These are phyloP conservation scores for Thozetella sp. DNA, from an alignment of 495 filamentous ascomycete genomes.

Conservation along the genomic window DNA sequence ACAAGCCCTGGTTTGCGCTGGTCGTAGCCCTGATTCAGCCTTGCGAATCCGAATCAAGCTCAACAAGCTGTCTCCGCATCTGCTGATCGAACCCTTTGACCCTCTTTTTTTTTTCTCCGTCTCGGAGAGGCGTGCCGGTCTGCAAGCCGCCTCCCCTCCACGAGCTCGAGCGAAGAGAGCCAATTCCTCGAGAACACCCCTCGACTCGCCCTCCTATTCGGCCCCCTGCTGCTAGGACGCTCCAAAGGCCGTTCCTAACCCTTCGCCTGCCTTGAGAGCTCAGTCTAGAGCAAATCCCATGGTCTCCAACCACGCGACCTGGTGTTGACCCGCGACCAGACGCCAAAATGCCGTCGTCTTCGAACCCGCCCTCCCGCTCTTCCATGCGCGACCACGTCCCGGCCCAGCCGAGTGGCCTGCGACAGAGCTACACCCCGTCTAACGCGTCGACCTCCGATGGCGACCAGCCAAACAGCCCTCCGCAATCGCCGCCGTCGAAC, in stretches of 20 bases:
- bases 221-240: too few relatives aligned
- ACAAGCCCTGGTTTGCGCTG: neutral
- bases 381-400: slow-evolving; percentile 29
- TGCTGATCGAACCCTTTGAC: neutral
- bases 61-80: neutral
- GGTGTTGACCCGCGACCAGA: neutral
- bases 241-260: too few relatives aligned
- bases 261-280: too few relatives aligned
- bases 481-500: slow-evolving; percentile 13
- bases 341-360: neutral
- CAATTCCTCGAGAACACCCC: too few relatives aligned
- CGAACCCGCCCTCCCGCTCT: neutral
- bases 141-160: too few relatives aligned
- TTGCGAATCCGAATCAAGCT: neutral
- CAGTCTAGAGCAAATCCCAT: too few relatives aligned
- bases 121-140: neutral
- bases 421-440: slow-evolving; percentile 42
- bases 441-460: slow-evolving; percentile 21
- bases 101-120: neutral
- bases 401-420: slow-evolving; percentile 41
- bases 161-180: too few relatives aligned
- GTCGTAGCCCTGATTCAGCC: neutral
- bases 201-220: too few relatives aligned
- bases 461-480: slow-evolving; percentile 5
- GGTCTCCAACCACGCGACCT: too few relatives aligned